Conservation (phyloP, 768 basidiomycete species). For the Leccinum subgranulosum region DNA sequence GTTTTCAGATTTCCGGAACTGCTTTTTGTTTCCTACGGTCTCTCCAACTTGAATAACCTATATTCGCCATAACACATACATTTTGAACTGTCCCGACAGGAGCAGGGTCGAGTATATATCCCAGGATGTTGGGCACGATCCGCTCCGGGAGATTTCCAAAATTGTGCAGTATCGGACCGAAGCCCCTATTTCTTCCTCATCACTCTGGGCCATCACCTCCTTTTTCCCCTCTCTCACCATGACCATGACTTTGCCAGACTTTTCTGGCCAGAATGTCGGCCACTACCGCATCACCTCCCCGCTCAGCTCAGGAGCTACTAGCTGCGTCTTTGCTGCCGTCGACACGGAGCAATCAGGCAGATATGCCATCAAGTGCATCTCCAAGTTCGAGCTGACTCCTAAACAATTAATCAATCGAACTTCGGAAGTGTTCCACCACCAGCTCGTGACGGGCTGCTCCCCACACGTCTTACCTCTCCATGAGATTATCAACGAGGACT, state of each 20-base stretch:
- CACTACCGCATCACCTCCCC: constrained; percentile 58
- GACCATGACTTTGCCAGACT: constrained; percentile 39
- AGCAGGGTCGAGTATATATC: no score
- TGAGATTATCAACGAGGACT: constrained; percentile 55
- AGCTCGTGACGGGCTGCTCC: constrained; percentile 46
- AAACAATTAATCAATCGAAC: constrained; percentile 57
- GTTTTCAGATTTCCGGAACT: no score
- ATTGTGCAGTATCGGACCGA: not conserved
- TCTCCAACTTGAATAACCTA: no score
- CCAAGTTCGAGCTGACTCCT: constrained; percentile 51
- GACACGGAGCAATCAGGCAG: constrained; percentile 43
- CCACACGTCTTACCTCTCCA: constrained; percentile 69
- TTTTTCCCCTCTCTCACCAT: not conserved
- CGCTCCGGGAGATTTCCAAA: not conserved
- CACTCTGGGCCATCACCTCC: no score
- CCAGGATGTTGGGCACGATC: not conserved
- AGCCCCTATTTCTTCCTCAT: not conserved
- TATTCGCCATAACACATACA: no score
- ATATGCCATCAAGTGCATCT: constrained; percentile 77
- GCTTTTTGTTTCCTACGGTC: no score
- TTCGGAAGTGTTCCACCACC: constrained; percentile 66
- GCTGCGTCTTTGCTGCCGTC: constrained; percentile 72
- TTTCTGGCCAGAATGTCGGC: constrained; percentile 51
- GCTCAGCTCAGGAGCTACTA: constrained; percentile 74
- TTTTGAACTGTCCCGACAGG: no score